Evolutionary conservation across 2,329 filamentous ascomycete genomes (phyloP), one percentile per base, ranked within the genome.

Genomic region (Fusarium lateritium): DNA sequence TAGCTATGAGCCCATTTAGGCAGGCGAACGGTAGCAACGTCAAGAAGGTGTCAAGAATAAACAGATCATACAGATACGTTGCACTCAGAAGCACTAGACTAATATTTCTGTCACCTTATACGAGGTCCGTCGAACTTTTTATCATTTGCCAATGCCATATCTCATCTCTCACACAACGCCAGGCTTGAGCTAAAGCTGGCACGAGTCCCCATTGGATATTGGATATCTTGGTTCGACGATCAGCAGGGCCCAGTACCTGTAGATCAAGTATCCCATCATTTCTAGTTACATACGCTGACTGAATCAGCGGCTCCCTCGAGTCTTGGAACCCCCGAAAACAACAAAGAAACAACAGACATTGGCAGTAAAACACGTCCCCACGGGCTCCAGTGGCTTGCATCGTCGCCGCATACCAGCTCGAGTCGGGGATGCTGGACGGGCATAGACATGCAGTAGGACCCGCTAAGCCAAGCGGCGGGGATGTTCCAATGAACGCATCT

Each of bases 191-290:
- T 50, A 65, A 13, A 42, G 54, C 42, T 34, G 39, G 17, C 21
- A 11, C 28, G 7, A n/a, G 26, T 21, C 34, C 43, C 34, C 31
- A 65, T 65, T 65, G 34, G 60, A 39, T n/a, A 46, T 47, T 42
- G 31, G 8, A 31, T 24, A 53, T 54, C 62, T 65, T 65, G 62
- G 52, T 53, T 56, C 11, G 36, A 44, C 22, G 67, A 70, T 69
- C 66, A 46, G 17, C 42, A 34, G 33, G 36, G n/a, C 21, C 44
- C 46, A 50, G 57, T 69, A 67, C 62, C 53, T 67, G 62, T 39
- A 62, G 53, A 67, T 67, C 67, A 70, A 43, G 66, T 67, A 59
- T 47, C 63, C 55, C 21, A 11, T 49, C 49, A 26, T 17, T n/a
- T 5, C 6, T 11, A 13, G 7, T n/a, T 36, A 9, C 14, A 36